Conservation (phyloP, 495 filamentous ascomycete species). For the Trypethelium eluteriae region DNA sequence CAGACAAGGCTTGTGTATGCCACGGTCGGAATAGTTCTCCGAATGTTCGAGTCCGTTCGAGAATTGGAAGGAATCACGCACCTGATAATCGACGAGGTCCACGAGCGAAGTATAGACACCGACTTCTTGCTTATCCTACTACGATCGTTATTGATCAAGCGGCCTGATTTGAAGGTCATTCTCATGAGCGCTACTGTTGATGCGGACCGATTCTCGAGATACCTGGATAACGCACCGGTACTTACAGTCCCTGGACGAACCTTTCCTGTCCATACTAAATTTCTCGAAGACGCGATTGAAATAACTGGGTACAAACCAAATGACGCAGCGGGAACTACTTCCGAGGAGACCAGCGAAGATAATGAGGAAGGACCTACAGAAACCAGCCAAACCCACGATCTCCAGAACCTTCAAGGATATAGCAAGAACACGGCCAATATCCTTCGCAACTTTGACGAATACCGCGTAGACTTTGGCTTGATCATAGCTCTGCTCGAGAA, state of each 20-base stretch:
- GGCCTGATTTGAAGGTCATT: slow-evolving; percentile 72
- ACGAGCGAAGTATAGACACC: slow-evolving; percentile 87
- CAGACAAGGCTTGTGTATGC: slow-evolving; percentile 83
- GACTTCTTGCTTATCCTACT: slow-evolving; percentile 90
- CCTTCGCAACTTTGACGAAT: slow-evolving; percentile 71
- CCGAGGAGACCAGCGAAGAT: slow-evolving; percentile 44
- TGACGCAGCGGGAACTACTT: slow-evolving; percentile 46
- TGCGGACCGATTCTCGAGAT: slow-evolving; percentile 80
- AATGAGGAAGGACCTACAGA: slow-evolving; percentile 20
- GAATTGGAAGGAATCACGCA: slow-evolving; percentile 84
- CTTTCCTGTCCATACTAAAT: slow-evolving; percentile 81
- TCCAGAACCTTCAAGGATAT: slow-evolving; percentile 55
- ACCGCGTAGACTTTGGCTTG: slow-evolving; percentile 75
- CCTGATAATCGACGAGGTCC: slow-evolving; percentile 88
- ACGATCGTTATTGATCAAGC: slow-evolving; percentile 62
- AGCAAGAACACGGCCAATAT: slow-evolving; percentile 64
- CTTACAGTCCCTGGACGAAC: slow-evolving; percentile 86
- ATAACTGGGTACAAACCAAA: slow-evolving; percentile 62
- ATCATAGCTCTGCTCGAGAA: slow-evolving; percentile 63
- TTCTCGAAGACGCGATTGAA: slow-evolving; percentile 85
- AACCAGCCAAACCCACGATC: slow-evolving; percentile 24
- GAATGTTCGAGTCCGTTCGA: slow-evolving; percentile 86
- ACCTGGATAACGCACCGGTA: slow-evolving; percentile 75
- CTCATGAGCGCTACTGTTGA: slow-evolving; percentile 97
- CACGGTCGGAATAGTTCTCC: slow-evolving; percentile 81